Conservation (phyloP, 371 early-diverging fungal genomes). For the Actinomucor elegans region DNA sequence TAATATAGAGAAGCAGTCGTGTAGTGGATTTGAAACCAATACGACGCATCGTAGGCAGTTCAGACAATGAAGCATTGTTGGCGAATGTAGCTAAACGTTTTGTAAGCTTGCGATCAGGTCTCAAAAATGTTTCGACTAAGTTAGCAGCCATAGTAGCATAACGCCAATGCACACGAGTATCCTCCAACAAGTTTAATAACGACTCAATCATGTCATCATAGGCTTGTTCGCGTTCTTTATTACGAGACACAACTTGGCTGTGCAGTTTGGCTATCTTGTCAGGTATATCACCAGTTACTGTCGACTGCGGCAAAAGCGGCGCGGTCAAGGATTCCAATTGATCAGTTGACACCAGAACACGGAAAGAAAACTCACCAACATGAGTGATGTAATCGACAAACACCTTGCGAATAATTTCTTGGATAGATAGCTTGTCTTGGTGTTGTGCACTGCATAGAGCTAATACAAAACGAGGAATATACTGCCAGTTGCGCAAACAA, state of each 20-base stretch:
- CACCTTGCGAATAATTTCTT: slow-evolving; percentile 68
- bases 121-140: slow-evolving; percentile 67
- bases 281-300: background rate
- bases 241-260: slow-evolving; percentile 26
- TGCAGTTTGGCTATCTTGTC: background rate
- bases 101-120: slow-evolving; percentile 57
- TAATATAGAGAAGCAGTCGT: slow-evolving; percentile 57
- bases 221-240: slow-evolving; percentile 17
- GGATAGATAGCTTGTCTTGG: slow-evolving; percentile 78
- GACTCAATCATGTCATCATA: slow-evolving; percentile 27
- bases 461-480: slow-evolving; percentile 58
- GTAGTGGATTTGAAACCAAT: slow-evolving; percentile 53
- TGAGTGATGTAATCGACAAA: slow-evolving; percentile 62
- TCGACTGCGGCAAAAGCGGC: background rate
- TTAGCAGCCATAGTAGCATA: slow-evolving; percentile 76
- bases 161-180: slow-evolving; percentile 76
- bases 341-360: slow-evolving; percentile 25
- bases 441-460: slow-evolving; percentile 72
- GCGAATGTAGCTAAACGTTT: slow-evolving; percentile 56
- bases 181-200: slow-evolving; percentile 50
- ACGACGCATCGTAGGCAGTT: slow-evolving; percentile 71
- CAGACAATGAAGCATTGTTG: slow-evolving; percentile 61
- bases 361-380: slow-evolving; percentile 45
- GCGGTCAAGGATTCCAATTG: too few relatives aligned
- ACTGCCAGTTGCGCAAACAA: slow-evolving; percentile 68